A percentile compares a stretch with the other conserved stretches of the same genome.
phyloP scores from a whole-genome alignment of 495 filamentous ascomycete species.

The Ramalina intermedia region DNA sequence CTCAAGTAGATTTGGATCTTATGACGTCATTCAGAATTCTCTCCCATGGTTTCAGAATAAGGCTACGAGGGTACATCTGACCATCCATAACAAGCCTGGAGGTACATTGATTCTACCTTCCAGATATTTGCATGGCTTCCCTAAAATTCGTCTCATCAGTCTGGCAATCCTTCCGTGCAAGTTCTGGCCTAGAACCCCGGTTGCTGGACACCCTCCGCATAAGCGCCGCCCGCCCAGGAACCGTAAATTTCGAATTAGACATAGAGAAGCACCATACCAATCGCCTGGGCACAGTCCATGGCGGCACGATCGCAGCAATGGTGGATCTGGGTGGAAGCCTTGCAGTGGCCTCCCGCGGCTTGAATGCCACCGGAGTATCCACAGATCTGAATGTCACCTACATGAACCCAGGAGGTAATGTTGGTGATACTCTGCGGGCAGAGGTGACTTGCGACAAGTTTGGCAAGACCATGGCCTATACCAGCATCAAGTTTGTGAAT shows the following conservation, averaged over 20 bases:
- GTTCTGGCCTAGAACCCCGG: slow-evolving; percentile 67
- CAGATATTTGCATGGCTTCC: slow-evolving; percentile 31
- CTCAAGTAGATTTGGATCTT: no score
- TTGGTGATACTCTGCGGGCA: slow-evolving; percentile 63
- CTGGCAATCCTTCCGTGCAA: slow-evolving; percentile 65
- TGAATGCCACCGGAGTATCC: slow-evolving; percentile 81
- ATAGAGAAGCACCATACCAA: slow-evolving; percentile 85
- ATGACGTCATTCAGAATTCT: no score
- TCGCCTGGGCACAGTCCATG: slow-evolving; percentile 71
- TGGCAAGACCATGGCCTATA: slow-evolving; percentile 85
- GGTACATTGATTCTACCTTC: no score
- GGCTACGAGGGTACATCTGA: no score
- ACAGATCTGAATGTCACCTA: slow-evolving; percentile 96
- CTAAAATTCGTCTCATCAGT: slow-evolving; percentile 57
- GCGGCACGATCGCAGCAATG: slow-evolving; percentile 90
- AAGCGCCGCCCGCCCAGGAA: slow-evolving; percentile 58
- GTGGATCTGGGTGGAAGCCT: slow-evolving; percentile 89
- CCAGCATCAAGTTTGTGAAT: slow-evolving; percentile 66
- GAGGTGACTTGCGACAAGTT: slow-evolving; percentile 79
- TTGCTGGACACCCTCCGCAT: slow-evolving; percentile 45
- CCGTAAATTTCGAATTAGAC: slow-evolving; percentile 75
- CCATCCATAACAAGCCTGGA: no score
- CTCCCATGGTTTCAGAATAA: no score
- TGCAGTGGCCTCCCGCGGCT: slow-evolving; percentile 78
- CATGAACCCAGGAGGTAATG: slow-evolving; percentile 63